Evolutionary conservation across 331 rosid species (phyloP).

Genomic region (Malus hybrid): DNA sequence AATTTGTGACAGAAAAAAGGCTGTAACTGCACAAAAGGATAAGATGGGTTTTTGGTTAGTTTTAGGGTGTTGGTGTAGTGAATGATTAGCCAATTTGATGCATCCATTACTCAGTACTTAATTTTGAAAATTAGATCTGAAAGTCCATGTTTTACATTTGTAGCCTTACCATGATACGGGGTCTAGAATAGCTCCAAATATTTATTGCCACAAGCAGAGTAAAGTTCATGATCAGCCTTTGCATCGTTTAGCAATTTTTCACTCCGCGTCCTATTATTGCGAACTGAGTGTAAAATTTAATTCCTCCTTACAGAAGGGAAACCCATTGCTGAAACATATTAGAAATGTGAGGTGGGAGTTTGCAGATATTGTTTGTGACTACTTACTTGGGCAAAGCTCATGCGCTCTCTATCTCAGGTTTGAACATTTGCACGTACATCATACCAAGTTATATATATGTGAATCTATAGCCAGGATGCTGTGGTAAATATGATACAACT

Average conservation of each 20-base stretch:
- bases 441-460: background rate
- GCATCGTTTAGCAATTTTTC: background rate
- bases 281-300: background rate
- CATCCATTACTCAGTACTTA: background rate
- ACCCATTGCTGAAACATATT: conserved; percentile 86
- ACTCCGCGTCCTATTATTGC: background rate
- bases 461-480: background rate
- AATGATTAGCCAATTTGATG: background rate
- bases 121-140: background rate
- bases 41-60: background rate
- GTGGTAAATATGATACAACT: background rate
- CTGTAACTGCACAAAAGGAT: background rate
- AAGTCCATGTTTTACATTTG: background rate
- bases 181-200: background rate
- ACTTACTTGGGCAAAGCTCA: conserved; percentile 79
- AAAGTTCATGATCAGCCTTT: background rate
- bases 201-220: background rate
- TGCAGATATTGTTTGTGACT: conserved; percentile 87
- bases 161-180: background rate
- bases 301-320: conserved; percentile 60
- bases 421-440: background rate
- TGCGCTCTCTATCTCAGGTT: conserved; percentile 96
- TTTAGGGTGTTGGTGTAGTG: background rate
- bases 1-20: background rate
- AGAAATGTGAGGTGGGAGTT: conserved; percentile 89